Evolutionary conservation across 2,329 filamentous ascomycete genomes (phyloP), one percentile per base, ranked within the genome.

Genomic region (Alternaria viburni): DNA sequence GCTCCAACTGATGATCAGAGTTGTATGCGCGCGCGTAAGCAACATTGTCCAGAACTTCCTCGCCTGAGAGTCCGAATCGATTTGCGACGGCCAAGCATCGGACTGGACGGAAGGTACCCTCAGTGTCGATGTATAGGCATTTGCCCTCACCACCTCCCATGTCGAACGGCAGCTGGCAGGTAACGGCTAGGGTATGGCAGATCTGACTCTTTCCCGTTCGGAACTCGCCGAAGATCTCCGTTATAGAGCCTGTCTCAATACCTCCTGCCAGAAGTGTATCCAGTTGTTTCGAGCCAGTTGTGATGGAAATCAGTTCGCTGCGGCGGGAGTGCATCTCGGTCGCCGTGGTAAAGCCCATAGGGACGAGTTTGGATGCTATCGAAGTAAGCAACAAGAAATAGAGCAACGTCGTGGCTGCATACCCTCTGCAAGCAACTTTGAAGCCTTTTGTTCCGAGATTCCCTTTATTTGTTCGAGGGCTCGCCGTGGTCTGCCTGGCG

Each of bases 71-170:
- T 0, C 96, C 96, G 75, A 95, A 99, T 58, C 96, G 89, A 74
- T 97, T 96, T 47, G 96, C 96, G 6, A 98, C 96, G 9, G 94
- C 91, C 5, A 99, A 86, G 15, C 97, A 85, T 57, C 96, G 91
- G 3, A 98, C 93, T 0, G 96, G 96, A 67, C 81, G 89, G 78
- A 99, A 99, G 1, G 96, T 99, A 64, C 96, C 96, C 80, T 99
- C 96, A 0, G 96, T 99, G 74, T 99, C 96, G 69, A 99, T 99
- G 76, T 99, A 99, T 54, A 99, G 86, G 76, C 96, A 99, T 79
- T 99, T 99, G 50, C 96, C 96, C 82, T 99, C 96, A 28, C 96
- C 96, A 59, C 96, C 96, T 57, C 96, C 96, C 95, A 98, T 98
- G 77, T 99, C 96, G 78, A 99, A 98, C 1, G 96, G 96, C 46